Percentiles rank a stretch among this genome's conserved stretches.
Evolutionary conservation across 1,284 basidiomycete genomes (phyloP).

Genomic region (Cryptococcus sp.): DNA sequence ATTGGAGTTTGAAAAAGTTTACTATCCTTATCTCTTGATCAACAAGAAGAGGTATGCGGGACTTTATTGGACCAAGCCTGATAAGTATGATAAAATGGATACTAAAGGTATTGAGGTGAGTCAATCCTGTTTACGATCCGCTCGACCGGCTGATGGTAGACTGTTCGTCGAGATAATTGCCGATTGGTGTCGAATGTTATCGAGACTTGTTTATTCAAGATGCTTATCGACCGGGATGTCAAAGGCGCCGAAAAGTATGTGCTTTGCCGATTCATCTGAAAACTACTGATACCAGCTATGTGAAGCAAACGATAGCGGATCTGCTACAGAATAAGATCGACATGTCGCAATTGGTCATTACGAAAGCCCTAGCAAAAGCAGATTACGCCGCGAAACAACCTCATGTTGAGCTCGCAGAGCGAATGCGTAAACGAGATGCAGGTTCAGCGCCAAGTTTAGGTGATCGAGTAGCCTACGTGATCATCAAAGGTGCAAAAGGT

Average conservation of each 20-base stretch:
- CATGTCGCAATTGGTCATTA: slow-evolving; percentile 97
- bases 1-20: slow-evolving; percentile 96
- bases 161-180: slow-evolving; percentile 93
- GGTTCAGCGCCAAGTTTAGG: slow-evolving; percentile 89
- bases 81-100: slow-evolving; percentile 98
- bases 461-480: slow-evolving; percentile 95
- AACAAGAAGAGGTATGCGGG: slow-evolving; percentile 97
- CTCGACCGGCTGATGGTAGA: slow-evolving; percentile 53
- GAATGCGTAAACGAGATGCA: slow-evolving; percentile 92
- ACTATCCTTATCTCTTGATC: slow-evolving; percentile 93
- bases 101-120: slow-evolving; percentile 93
- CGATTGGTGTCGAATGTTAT: slow-evolving; percentile 92
- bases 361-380: slow-evolving; percentile 85
- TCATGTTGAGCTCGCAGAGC: slow-evolving; percentile 86
- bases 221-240: slow-evolving; percentile 90
- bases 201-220: slow-evolving; percentile 91
- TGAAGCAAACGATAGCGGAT: slow-evolving; percentile 86
- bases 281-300: slow-evolving; percentile 59
- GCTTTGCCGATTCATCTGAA: neutral
- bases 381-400: slow-evolving; percentile 69
- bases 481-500: slow-evolving; percentile 93
- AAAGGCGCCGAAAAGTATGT: slow-evolving; percentile 82
- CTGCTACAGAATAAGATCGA: slow-evolving; percentile 92
- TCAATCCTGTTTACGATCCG: neutral
- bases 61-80: slow-evolving; percentile 87